These are phyloP conservation scores for Nevesoporus exiguus DNA, from an alignment of 768 basidiomycete genomes.

Conservation along the genomic window DNA sequence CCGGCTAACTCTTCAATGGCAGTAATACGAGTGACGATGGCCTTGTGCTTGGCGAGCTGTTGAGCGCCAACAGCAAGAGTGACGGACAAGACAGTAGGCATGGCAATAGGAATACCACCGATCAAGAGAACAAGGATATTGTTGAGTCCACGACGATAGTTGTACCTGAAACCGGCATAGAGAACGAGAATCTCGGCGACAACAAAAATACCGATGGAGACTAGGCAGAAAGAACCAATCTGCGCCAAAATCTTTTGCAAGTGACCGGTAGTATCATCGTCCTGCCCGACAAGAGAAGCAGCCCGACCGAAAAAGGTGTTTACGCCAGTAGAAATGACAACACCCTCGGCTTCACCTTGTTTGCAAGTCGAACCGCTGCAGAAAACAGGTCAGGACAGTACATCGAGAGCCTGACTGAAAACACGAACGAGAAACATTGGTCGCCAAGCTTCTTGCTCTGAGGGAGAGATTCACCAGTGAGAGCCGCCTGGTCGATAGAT, in stretches of 20 bases:
- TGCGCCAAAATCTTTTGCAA: conserved; percentile 98
- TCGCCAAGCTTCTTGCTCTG: conserved; percentile 89
- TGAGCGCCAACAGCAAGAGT: conserved; percentile 98
- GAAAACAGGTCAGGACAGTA: background rate
- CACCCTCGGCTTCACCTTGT: conserved; percentile 98
- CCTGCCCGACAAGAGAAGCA: conserved; percentile 94
- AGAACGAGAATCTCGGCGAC: conserved; percentile 90
- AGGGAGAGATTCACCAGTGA: conserved; percentile 96
- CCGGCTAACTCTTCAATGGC: conserved; percentile 98
- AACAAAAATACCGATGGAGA: conserved; percentile 95
- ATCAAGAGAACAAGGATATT: conserved; percentile 98
- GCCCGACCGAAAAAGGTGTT: conserved; percentile 99
- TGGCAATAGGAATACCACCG: conserved; percentile 99
- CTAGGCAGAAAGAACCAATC: conserved; percentile 96
- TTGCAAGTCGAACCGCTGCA: conserved; percentile 93
- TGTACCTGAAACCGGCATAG: conserved; percentile 88
- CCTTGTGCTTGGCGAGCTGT: conserved; percentile 98
- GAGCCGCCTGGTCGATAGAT: conserved; percentile 96
- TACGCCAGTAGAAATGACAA: conserved; percentile 96
- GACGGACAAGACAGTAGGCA: conserved; percentile 98
- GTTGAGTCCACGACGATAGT: conserved; percentile 92
- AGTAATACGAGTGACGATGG: conserved; percentile 98
- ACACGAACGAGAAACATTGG: conserved; percentile 94
- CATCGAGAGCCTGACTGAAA: background rate
- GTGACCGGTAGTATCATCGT: conserved; percentile 97